phyloP scores from a whole-genome alignment of 306 rosid species.

The cucumber (Cucumis sativus) region DNA sequence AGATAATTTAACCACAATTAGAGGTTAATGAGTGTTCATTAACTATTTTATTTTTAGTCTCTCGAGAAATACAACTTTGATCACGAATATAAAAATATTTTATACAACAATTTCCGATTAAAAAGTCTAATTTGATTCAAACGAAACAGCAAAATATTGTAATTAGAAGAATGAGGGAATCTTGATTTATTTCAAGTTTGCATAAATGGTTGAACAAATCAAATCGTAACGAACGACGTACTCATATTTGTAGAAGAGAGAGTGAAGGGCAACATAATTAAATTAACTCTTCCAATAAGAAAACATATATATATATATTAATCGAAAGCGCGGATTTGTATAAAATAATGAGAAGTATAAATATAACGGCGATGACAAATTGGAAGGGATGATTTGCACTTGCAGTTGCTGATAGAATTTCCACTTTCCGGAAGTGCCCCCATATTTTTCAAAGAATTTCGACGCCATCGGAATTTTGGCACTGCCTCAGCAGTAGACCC shows the following conservation, averaged over 20 bases:
- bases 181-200: not conserved
- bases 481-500: not conserved
- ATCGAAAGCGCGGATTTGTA: not conserved
- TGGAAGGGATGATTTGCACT: not conserved
- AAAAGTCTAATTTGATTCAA: not conserved
- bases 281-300: no score
- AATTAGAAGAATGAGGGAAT: not conserved
- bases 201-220: not conserved
- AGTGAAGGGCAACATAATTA: not conserved
- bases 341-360: not conserved
- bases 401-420: not conserved
- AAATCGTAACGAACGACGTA: not conserved
- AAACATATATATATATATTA: no score
- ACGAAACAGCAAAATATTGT: not conserved
- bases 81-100: no score
- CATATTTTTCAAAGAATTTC: not conserved
- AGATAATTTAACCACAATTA: not conserved
- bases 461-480: not conserved
- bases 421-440: constrained; percentile 2
- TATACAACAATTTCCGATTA: not conserved
- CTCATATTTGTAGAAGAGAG: not conserved
- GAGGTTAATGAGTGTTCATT: not conserved
- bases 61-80: no score
- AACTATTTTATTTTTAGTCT: not conserved
- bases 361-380: not conserved